Conservation (phyloP, 352 stramenopile genomes). For the Phytopythium mirpurense region DNA sequence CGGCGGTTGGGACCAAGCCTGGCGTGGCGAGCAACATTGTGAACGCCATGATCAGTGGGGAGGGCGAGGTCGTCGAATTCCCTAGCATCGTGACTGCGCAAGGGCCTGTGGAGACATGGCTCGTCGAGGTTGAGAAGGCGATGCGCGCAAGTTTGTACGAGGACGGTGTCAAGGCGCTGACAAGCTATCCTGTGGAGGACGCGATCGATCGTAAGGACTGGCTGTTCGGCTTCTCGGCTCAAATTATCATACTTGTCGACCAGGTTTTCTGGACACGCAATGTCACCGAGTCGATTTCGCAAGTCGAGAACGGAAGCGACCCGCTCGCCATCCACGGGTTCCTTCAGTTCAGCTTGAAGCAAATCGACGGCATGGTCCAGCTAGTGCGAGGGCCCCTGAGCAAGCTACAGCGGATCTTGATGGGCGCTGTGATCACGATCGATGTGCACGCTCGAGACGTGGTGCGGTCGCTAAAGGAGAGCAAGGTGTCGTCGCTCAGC, state of each 20-base stretch:
- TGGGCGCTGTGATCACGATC: slow-evolving; percentile 90
- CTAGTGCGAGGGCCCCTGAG: slow-evolving; percentile 80
- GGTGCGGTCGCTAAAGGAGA: slow-evolving; percentile 76
- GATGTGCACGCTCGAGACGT: slow-evolving; percentile 91
- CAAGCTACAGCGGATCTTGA: slow-evolving; percentile 87
- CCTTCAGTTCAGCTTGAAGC: slow-evolving; percentile 84
- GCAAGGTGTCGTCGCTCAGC: slow-evolving; percentile 67
- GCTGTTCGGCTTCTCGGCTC: slow-evolving; percentile 87
- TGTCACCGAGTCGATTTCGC: slow-evolving; percentile 72
- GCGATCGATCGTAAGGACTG: slow-evolving; percentile 87
- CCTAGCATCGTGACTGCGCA: slow-evolving; percentile 67
- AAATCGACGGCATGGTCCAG: slow-evolving; percentile 92
- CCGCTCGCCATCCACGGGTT: slow-evolving; percentile 74
- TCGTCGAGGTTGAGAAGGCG: slow-evolving; percentile 84
- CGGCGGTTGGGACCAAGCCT: slow-evolving; percentile 11
- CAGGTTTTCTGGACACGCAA: slow-evolving; percentile 91
- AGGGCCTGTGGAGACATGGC: slow-evolving; percentile 84
- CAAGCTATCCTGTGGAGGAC: slow-evolving; percentile 84
- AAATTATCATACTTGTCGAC: slow-evolving; percentile 88
- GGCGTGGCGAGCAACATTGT: slow-evolving; percentile 44
- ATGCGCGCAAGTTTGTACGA: slow-evolving; percentile 87
- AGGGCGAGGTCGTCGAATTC: slow-evolving; percentile 85
- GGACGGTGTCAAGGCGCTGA: slow-evolving; percentile 76
- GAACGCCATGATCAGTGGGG: slow-evolving; percentile 79
- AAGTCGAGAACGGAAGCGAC: slow-evolving; percentile 67